phyloP scores from a whole-genome alignment of 2,329 filamentous ascomycete genomes.

The Pseudodiploospora longispora region DNA sequence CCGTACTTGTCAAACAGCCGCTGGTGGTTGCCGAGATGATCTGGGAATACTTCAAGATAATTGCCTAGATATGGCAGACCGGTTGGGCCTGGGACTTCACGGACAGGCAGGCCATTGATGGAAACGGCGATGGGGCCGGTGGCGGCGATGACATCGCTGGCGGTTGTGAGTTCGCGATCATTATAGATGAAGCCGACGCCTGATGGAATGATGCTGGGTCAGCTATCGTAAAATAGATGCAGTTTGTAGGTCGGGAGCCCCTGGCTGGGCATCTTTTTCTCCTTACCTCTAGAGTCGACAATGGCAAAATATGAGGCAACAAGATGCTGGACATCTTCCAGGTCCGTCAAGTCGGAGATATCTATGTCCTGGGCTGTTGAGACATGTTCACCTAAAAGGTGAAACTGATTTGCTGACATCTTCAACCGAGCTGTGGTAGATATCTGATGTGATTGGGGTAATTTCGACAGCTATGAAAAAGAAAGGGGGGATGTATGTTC shows the following conservation, averaged over 20 bases:
- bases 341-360: slow-evolving; percentile 24
- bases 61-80: slow-evolving; percentile 43
- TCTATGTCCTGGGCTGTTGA: slow-evolving; percentile 29
- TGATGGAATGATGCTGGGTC: slow-evolving; percentile 7
- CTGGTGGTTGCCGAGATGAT: slow-evolving; percentile 49
- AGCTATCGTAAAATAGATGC: too few species aligned
- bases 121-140: slow-evolving; percentile 31
- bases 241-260: too few species aligned
- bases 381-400: slow-evolving; percentile 33
- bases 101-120: slow-evolving; percentile 41
- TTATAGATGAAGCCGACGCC: slow-evolving; percentile 29
- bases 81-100: slow-evolving; percentile 41
- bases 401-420: slow-evolving; percentile 32
- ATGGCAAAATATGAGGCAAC: slow-evolving; percentile 35
- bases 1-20: slow-evolving; percentile 46
- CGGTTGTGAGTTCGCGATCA: slow-evolving; percentile 20
- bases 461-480: not conserved
- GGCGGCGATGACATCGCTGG: slow-evolving; percentile 27
- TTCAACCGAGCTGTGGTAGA: too few species aligned
- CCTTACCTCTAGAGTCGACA: slow-evolving; percentile 31
- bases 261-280: too few species aligned
- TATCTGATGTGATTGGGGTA: not conserved
- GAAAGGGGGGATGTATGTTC: too few species aligned
- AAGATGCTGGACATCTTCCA: slow-evolving; percentile 29
- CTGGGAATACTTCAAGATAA: slow-evolving; percentile 47